Conservation (phyloP, 225 moss, liverwort and hornwort species). For the Marchantia polymorpha region DNA sequence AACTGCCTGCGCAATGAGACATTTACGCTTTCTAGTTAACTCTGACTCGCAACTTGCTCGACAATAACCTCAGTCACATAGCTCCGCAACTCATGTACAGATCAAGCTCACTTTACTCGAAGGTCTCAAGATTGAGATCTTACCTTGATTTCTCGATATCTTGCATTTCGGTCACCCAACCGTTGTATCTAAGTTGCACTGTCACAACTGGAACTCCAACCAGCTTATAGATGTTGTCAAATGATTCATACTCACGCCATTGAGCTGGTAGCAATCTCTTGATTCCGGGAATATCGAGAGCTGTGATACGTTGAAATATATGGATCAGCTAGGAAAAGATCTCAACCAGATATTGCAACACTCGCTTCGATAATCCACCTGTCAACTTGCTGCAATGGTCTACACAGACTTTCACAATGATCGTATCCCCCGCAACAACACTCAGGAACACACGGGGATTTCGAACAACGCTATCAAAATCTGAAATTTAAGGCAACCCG, state of each 20-base stretch:
- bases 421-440: too few species aligned
- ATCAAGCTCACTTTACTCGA: too few species aligned
- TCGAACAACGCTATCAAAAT: too few species aligned
- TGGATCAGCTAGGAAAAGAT: background rate
- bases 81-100: too few species aligned
- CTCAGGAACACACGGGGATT: too few species aligned
- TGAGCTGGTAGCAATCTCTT: conserved; percentile 67
- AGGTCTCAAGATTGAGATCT: too few species aligned
- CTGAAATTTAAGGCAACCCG: too few species aligned
- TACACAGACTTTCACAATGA: background rate
- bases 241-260: conserved; percentile 80
- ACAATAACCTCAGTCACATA: background rate
- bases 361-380: background rate
- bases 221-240: conserved; percentile 94
- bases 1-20: conserved; percentile 61
- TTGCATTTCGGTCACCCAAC: conserved; percentile 97
- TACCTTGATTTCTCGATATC: conserved; percentile 87
- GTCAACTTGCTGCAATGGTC: background rate
- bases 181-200: conserved; percentile 91
- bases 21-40: background rate
- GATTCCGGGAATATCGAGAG: conserved; percentile 92
- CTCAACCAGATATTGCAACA: background rate
- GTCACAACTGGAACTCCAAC: conserved; percentile 93
- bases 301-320: conserved; percentile 36
- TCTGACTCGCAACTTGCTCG: background rate